Conservation (phyloP, 2,329 filamentous ascomycete genomes). For the Clarireedia hainanense region DNA sequence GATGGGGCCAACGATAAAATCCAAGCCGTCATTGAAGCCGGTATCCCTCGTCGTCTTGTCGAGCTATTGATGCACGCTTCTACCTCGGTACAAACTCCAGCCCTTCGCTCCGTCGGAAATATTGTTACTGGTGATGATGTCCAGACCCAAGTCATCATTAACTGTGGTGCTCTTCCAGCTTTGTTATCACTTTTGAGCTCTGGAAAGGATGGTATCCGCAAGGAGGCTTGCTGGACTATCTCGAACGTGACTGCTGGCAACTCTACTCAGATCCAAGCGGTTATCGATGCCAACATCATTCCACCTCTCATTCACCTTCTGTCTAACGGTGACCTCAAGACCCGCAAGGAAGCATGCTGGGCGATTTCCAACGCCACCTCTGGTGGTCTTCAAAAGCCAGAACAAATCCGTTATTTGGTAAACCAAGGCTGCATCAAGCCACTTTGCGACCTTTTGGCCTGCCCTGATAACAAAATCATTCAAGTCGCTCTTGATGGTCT, state of each 20-base stretch:
- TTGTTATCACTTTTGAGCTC: slow-evolving; percentile 92
- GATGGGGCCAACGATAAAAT: slow-evolving; percentile 99
- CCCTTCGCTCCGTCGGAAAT: slow-evolving; percentile 93
- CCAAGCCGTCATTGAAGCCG: slow-evolving; percentile 96
- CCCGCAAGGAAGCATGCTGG: slow-evolving; percentile 98
- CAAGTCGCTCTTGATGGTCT: slow-evolving; percentile 95
- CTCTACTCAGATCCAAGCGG: slow-evolving; percentile 92
- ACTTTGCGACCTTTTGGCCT: slow-evolving; percentile 86
- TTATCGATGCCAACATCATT: slow-evolving; percentile 95
- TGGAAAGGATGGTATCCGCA: slow-evolving; percentile 96
- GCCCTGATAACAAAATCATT: slow-evolving; percentile 99
- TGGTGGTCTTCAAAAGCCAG: slow-evolving; percentile 94
- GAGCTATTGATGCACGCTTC: slow-evolving; percentile 98
- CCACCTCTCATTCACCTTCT: slow-evolving; percentile 92
- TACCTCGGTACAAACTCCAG: slow-evolving; percentile 95
- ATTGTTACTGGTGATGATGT: slow-evolving; percentile 98
- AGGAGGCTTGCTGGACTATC: slow-evolving; percentile 99
- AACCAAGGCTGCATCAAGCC: slow-evolving; percentile 93
- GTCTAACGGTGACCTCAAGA: slow-evolving; percentile 97
- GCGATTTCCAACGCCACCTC: slow-evolving; percentile 98
- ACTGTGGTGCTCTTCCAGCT: slow-evolving; percentile 87
- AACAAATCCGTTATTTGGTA: slow-evolving; percentile 95
- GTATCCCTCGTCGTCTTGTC: slow-evolving; percentile 90
- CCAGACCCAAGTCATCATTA: slow-evolving; percentile 98
- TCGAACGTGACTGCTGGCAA: slow-evolving; percentile 98